phyloP scores from a whole-genome alignment of 805 yeast species.

The Blastobotrys peoriensis region DNA sequence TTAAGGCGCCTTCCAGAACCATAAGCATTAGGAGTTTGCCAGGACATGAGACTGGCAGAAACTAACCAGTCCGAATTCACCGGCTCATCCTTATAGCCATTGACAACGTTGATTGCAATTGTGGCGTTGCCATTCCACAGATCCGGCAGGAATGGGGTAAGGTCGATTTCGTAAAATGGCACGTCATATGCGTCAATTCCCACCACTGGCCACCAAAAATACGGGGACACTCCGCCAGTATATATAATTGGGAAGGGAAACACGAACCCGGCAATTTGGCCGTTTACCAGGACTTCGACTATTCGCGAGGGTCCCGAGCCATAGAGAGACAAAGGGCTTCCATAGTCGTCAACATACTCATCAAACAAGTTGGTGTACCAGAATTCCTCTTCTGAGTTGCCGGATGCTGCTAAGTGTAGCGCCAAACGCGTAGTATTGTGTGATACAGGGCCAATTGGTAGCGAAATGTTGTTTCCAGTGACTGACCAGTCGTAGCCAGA shows the following conservation, averaged over 20 bases:
- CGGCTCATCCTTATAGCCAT: neutral
- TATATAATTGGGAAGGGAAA: conserved; percentile 69
- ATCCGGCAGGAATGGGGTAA: conserved; percentile 64
- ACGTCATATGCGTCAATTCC: conserved; percentile 69
- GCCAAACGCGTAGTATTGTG: conserved; percentile 54
- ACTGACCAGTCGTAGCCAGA: neutral
- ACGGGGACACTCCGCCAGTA: conserved; percentile 79
- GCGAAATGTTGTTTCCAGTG: neutral
- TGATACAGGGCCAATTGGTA: conserved; percentile 27
- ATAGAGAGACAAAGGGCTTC: conserved; percentile 27
- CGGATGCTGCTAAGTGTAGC: conserved; percentile 61
- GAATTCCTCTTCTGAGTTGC: conserved; percentile 77
- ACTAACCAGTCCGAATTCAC: neutral
- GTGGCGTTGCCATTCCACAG: conserved; percentile 42
- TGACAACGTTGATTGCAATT: neutral
- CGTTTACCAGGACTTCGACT: conserved; percentile 59
- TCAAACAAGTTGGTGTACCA: conserved; percentile 58
- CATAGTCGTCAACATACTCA: conserved; percentile 7
- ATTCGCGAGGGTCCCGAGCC: conserved; percentile 64
- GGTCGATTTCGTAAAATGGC: conserved; percentile 60
- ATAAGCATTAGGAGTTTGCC: neutral
- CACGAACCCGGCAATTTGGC: conserved; percentile 50
- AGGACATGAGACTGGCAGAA: neutral
- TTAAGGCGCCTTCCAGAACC: neutral
- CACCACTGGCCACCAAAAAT: conserved; percentile 77